phyloP scores from a whole-genome alignment of 129 eudicot genomes.

The Erigeron canadensis region DNA sequence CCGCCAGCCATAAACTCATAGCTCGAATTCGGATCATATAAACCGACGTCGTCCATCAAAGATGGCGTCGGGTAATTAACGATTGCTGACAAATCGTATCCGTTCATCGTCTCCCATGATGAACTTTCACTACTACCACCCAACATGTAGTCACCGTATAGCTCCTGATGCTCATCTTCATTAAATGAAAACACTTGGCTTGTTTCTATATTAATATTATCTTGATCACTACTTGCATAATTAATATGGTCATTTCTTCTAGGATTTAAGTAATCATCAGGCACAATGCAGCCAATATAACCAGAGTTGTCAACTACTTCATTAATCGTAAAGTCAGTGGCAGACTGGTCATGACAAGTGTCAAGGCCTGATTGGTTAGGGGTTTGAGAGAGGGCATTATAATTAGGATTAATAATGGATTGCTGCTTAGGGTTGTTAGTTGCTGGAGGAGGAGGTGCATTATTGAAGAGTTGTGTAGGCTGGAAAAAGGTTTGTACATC shows the following conservation, averaged over 20 bases:
- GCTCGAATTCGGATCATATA: constrained; percentile 27
- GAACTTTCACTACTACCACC: constrained; percentile 39
- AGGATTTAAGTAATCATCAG: constrained; percentile 81
- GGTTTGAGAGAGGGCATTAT: constrained; percentile 24
- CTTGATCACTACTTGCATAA: constrained; percentile 3
- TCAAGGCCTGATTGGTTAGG: constrained; percentile 37
- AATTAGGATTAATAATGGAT: constrained; percentile 32
- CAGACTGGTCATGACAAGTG: constrained; percentile 32
- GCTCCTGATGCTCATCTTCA: constrained; percentile 20
- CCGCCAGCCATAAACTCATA: constrained; percentile 29
- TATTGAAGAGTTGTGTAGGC: constrained; percentile 40
- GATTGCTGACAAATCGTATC: constrained; percentile 58
- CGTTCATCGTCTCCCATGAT: constrained; percentile 60
- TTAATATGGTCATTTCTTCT: constrained; percentile 12
- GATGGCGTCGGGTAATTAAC: constrained; percentile 35
- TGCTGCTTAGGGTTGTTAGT: constrained; percentile 30
- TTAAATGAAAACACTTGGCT: constrained; percentile 29
- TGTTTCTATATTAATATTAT: too few relatives aligned
- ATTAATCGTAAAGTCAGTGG: constrained; percentile 40
- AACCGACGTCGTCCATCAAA: constrained; percentile 28
- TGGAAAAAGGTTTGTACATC: constrained; percentile 43
- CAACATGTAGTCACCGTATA: constrained; percentile 46
- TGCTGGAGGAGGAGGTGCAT: constrained; percentile 21
- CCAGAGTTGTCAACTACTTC: constrained; percentile 69
- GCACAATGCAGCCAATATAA: constrained; percentile 84